Percentiles rank a stretch among this genome's conserved stretches.
Conservation (phyloP, 1,284 basidiomycete species). For the Fomes fomentarius region DNA sequence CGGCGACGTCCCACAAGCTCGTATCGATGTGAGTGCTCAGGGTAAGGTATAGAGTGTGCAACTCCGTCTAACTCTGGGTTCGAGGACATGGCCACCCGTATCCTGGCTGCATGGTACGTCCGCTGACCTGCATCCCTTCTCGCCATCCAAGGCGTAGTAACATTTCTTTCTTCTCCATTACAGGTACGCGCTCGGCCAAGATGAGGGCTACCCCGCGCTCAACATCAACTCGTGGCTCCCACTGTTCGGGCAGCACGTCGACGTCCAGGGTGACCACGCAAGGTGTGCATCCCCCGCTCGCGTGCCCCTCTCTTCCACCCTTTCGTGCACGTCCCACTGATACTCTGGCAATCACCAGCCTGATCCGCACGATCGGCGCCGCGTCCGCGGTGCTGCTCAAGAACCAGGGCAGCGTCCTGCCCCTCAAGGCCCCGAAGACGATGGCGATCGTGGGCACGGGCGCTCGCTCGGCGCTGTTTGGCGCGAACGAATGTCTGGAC, state of each 20-base stretch:
- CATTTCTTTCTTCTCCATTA: no score
- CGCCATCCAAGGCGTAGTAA: no score
- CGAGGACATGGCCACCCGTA: conserved; percentile 64
- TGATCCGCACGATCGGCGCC: conserved; percentile 59
- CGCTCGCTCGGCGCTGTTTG: conserved; percentile 54
- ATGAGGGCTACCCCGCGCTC: conserved; percentile 55
- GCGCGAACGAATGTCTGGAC: conserved; percentile 60
- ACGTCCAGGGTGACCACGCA: conserved; percentile 70
- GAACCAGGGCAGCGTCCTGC: conserved; percentile 56
- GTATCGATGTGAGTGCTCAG: conserved; percentile 20
- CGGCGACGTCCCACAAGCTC: conserved; percentile 20
- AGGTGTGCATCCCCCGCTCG: conserved; percentile 37
- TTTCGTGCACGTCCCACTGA: no score
- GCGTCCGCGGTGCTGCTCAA: conserved; percentile 66
- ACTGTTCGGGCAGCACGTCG: conserved; percentile 46
- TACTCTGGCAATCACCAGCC: no score
- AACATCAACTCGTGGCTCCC: conserved; percentile 41
- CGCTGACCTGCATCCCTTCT: no score
- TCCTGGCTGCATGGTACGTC: conserved; percentile 59
- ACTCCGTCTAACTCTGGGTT: background rate
- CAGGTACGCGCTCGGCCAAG: conserved; percentile 63
- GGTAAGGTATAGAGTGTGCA: no score
- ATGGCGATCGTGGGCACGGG: conserved; percentile 53
- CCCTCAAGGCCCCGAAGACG: conserved; percentile 44
- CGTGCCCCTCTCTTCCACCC: background rate